Evolutionary conservation across 2,329 filamentous ascomycete species (phyloP).

Genomic region (Scytalidium sp.): DNA sequence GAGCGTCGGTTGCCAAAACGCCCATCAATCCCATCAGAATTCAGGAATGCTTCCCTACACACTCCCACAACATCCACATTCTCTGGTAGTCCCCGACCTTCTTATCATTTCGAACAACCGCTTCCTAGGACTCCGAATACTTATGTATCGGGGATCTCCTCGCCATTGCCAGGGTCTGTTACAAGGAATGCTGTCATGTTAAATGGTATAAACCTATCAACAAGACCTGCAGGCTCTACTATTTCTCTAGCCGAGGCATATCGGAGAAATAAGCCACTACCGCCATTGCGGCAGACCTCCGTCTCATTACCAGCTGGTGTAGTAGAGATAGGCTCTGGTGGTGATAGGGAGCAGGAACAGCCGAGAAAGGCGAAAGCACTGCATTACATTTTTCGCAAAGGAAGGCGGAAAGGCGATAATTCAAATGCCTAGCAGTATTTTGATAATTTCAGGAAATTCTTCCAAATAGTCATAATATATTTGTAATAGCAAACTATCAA

Average conservation of each 20-base stretch:
- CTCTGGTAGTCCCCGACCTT: neutral
- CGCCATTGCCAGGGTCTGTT: neutral
- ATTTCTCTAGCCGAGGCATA: neutral
- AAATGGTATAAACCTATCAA: neutral
- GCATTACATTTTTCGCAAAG: neutral
- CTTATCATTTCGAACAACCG: neutral
- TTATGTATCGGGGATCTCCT: neutral
- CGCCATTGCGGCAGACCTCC: neutral
- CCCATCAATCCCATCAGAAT: neutral
- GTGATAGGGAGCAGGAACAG: neutral
- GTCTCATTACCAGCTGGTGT: neutral
- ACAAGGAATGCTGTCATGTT: neutral
- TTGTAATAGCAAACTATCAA: neutral
- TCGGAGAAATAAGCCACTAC: neutral
- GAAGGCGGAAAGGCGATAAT: neutral
- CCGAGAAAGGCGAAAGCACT: neutral
- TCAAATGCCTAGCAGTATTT: neutral
- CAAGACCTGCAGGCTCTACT: neutral
- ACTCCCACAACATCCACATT: neutral
- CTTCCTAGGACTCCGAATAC: neutral
- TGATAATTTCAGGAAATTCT: neutral
- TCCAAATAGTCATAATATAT: neutral
- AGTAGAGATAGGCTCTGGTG: neutral
- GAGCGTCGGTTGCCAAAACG: neutral
- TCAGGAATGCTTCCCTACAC: neutral